Evolutionary conservation across 2,329 filamentous ascomycete species (phyloP).

Genomic region (Penicillium sp.): DNA sequence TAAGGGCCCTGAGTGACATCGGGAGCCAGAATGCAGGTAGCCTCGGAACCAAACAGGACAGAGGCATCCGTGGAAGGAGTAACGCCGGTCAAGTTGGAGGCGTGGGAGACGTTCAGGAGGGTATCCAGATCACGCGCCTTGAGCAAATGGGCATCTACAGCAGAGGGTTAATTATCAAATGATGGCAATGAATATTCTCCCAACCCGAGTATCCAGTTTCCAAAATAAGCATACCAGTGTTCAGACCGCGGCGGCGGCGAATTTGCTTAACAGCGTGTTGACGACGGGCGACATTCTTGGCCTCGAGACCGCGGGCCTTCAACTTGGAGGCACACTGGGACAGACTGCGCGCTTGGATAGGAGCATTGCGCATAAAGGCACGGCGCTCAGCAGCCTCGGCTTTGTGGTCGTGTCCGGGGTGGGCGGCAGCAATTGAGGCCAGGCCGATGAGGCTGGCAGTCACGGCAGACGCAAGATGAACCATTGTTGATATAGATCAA

Average conservation of each 20-base stretch:
- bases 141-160: slow-evolving; percentile 28
- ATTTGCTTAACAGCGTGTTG: slow-evolving; percentile 50
- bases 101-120: slow-evolving; percentile 47
- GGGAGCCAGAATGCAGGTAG: slow-evolving; percentile 58
- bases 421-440: slow-evolving; percentile 42
- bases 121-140: slow-evolving; percentile 45
- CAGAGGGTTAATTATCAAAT: not conserved
- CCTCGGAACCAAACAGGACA: slow-evolving; percentile 40
- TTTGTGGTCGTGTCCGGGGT: slow-evolving; percentile 58
- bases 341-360: slow-evolving; percentile 50
- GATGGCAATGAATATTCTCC: not conserved
- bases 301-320: slow-evolving; percentile 55
- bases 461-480: slow-evolving; percentile 31
- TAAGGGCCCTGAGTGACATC: slow-evolving; percentile 63
- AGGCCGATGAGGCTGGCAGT: slow-evolving; percentile 35
- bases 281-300: slow-evolving; percentile 55
- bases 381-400: slow-evolving; percentile 59
- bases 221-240: slow-evolving; percentile 28
- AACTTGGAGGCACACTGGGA: slow-evolving; percentile 56
- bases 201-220: too few relatives aligned
- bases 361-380: slow-evolving; percentile 50
- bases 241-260: slow-evolving; percentile 49
- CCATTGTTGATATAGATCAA: slow-evolving; percentile 23
- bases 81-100: slow-evolving; percentile 42
- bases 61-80: slow-evolving; percentile 32